A percentile compares a stretch with the other conserved stretches of the same genome.
Evolutionary conservation across 805 yeast species (phyloP).

Genomic region (Grigorovia humatica): DNA sequence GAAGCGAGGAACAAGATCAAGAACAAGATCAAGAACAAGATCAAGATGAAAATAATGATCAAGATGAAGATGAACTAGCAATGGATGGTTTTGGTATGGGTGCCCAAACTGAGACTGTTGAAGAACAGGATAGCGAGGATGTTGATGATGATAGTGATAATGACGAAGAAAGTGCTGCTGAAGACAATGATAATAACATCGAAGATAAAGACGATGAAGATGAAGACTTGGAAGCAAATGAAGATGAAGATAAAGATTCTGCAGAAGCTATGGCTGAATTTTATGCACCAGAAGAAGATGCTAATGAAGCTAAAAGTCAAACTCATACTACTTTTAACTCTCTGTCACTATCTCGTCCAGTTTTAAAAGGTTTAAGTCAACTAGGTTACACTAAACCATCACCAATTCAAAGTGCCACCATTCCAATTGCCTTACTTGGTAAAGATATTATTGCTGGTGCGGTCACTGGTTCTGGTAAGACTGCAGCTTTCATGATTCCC

Average conservation of each 20-base stretch:
- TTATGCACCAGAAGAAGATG: slow-evolving; percentile 50
- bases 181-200: slow-evolving; percentile 24
- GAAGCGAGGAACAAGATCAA: slow-evolving; percentile 35
- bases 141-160: slow-evolving; percentile 15
- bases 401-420: slow-evolving; percentile 86
- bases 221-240: slow-evolving; percentile 14
- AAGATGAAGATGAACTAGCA: slow-evolving; percentile 29
- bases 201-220: slow-evolving; percentile 28
- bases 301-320: slow-evolving; percentile 41
- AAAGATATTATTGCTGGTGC: slow-evolving; percentile 99
- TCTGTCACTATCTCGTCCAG: slow-evolving; percentile 79
- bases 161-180: slow-evolving; percentile 1
- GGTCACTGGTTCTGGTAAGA: slow-evolving; percentile 98
- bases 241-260: slow-evolving; percentile 31
- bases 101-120: slow-evolving; percentile 24
- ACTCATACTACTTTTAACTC: slow-evolving; percentile 61
- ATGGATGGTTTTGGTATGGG: slow-evolving; percentile 34
- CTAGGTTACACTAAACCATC: slow-evolving; percentile 84
- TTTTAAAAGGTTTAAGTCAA: slow-evolving; percentile 68
- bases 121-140: slow-evolving; percentile 24
- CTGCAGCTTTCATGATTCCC: slow-evolving; percentile 97
- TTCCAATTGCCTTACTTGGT: slow-evolving; percentile 88
- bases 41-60: slow-evolving; percentile 25
- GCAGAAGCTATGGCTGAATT: slow-evolving; percentile 77
- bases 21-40: slow-evolving; percentile 31